These are phyloP conservation scores for Brasilioporus rufonigricans DNA, from an alignment of 768 basidiomycete species.

Conservation along the genomic window DNA sequence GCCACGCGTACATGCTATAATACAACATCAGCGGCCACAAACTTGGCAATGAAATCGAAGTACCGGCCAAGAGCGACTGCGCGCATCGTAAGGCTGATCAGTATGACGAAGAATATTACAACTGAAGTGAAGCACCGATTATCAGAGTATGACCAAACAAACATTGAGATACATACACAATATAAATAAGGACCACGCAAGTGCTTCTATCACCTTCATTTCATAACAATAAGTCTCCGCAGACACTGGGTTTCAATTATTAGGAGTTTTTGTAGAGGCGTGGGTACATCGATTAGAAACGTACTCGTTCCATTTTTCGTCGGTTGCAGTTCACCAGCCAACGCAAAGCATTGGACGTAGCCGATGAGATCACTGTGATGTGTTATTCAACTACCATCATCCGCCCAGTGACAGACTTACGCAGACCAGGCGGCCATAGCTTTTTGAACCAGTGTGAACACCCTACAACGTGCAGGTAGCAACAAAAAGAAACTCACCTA, in stretches of 20 bases:
- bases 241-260: constrained; percentile 43
- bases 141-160: constrained; percentile 1
- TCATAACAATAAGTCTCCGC: constrained; percentile 64
- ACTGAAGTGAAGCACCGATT: constrained; percentile 28
- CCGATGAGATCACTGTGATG: constrained; percentile 66
- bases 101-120: constrained; percentile 49
- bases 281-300: constrained; percentile 16
- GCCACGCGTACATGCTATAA: constrained; percentile 31
- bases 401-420: constrained; percentile 38
- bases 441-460: constrained; percentile 29
- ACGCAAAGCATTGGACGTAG: constrained; percentile 52
- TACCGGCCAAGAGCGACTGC: constrained; percentile 34
- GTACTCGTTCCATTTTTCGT: constrained; percentile 58
- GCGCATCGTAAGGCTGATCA: constrained; percentile 52
- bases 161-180: constrained; percentile 36
- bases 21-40: not conserved
- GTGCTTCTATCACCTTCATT: constrained; percentile 75
- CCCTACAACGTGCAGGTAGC: not conserved
- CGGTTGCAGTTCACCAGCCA: constrained; percentile 41
- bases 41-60: not conserved
- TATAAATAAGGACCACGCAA: constrained; percentile 74
- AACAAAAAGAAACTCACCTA: constrained; percentile 46
- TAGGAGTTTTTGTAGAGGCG: constrained; percentile 3
- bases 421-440: constrained; percentile 76
- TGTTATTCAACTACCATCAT: constrained; percentile 2